Conservation (phyloP, 2,329 filamentous ascomycete genomes). For the Stachybotrys echinatus region DNA sequence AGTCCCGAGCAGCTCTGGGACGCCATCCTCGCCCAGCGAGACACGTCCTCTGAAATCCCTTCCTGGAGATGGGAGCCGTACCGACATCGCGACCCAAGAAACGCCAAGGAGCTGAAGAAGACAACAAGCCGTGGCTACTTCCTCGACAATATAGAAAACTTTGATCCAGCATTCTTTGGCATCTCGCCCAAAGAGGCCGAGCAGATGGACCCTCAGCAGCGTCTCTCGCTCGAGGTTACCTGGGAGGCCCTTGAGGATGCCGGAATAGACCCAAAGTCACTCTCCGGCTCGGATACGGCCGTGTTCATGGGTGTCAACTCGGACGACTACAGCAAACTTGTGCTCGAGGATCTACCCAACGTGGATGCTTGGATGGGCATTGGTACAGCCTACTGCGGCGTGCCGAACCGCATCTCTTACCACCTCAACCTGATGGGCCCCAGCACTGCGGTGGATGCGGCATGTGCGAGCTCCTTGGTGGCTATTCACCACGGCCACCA, state of each 20-base stretch:
- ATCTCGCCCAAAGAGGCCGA: conserved; percentile 6
- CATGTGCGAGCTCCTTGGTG: background rate
- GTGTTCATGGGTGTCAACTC: conserved; percentile 3
- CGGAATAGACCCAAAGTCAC: background rate
- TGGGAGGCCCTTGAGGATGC: conserved; percentile 4
- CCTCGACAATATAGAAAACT: conserved; percentile 3
- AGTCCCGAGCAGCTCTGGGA: conserved; percentile 3
- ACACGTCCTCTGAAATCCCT: background rate
- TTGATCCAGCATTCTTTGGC: conserved; percentile 5
- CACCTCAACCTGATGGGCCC: background rate
- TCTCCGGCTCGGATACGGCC: conserved; percentile 2
- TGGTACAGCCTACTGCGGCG: conserved; percentile 1
- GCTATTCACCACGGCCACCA: background rate
- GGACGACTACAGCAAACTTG: conserved; percentile 2
- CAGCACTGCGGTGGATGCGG: background rate
- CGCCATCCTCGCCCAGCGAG: background rate
- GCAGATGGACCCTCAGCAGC: conserved; percentile 6
- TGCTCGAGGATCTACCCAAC: conserved; percentile 4
- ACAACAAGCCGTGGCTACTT: conserved; percentile 1
- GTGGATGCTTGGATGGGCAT: conserved; percentile 4
- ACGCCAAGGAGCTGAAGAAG: background rate
- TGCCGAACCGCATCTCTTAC: conserved; percentile 1
- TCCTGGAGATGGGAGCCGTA: background rate
- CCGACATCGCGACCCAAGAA: background rate
- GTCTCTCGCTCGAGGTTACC: background rate